A percentile compares a stretch with the other conserved stretches of the same genome.
phyloP scores from a whole-genome alignment of 768 basidiomycete genomes.

The Suillus lakei region DNA sequence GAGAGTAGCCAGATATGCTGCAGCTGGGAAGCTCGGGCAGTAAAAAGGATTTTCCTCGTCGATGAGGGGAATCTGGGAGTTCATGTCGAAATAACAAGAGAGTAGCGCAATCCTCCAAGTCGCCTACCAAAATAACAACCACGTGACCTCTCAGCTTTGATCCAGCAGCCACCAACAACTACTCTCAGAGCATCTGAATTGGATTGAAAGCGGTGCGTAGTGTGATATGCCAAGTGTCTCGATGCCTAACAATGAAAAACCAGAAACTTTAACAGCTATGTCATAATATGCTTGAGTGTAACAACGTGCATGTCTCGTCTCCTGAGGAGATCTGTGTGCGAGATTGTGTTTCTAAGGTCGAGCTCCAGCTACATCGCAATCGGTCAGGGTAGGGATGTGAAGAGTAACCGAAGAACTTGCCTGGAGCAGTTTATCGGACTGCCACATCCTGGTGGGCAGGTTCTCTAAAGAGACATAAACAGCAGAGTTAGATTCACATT shows the following conservation, averaged over 20 bases:
- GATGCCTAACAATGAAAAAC: neutral
- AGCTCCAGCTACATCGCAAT: constrained; percentile 49
- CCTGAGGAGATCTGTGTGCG: constrained; percentile 59
- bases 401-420: constrained; percentile 46
- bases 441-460: constrained; percentile 92
- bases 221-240: neutral
- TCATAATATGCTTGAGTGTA: constrained; percentile 47
- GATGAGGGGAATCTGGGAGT: constrained; percentile 37
- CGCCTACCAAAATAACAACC: neutral
- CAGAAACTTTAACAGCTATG: constrained; percentile 14
- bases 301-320: constrained; percentile 58
- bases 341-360: constrained; percentile 57
- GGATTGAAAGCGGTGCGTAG: neutral
- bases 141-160: neutral
- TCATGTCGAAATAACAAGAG: constrained; percentile 10
- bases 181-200: neutral
- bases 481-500: constrained; percentile 84
- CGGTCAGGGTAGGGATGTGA: neutral
- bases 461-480: constrained; percentile 90
- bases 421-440: constrained; percentile 87
- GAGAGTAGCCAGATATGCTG: constrained; percentile 50
- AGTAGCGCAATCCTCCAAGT: neutral
- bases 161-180: neutral
- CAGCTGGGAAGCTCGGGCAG: constrained; percentile 55
- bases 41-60: constrained; percentile 64